Evolutionary conservation across 1,139 yeast genomes (phyloP).

Genomic region (Magnusiomyces ingens): DNA sequence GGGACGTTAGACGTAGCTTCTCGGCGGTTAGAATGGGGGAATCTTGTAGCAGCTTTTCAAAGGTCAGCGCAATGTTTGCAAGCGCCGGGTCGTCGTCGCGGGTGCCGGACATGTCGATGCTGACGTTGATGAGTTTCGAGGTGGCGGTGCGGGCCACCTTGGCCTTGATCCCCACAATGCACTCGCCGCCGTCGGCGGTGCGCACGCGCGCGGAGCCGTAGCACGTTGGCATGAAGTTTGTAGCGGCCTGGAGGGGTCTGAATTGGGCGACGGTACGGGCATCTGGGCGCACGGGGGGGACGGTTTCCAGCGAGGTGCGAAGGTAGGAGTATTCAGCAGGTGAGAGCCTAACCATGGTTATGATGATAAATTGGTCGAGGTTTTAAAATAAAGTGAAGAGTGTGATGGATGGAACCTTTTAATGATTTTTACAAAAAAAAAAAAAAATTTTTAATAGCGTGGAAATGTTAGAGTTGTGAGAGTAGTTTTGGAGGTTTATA

Average conservation of each 20-base stretch:
- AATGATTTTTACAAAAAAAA: neutral
- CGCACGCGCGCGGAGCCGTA: constrained; percentile 89
- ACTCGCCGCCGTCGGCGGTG: constrained; percentile 84
- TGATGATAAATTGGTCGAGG: too few relatives aligned
- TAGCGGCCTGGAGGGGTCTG: constrained; percentile 78
- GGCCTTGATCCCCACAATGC: constrained; percentile 82
- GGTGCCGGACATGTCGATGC: constrained; percentile 51
- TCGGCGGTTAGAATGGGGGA: constrained; percentile 37
- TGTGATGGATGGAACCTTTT: neutral
- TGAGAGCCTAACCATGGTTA: constrained; percentile 39
- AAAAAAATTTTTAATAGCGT: neutral
- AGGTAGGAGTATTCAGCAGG: constrained; percentile 82
- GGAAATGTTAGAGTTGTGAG: neutral
- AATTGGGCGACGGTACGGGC: constrained; percentile 67
- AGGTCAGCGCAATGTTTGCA: constrained; percentile 40
- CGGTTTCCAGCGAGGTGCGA: constrained; percentile 58
- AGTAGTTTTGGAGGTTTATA: too few relatives aligned
- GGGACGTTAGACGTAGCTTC: constrained; percentile 56
- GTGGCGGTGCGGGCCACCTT: constrained; percentile 59
- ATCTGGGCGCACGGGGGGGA: constrained; percentile 74
- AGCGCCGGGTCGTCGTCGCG: constrained; percentile 32
- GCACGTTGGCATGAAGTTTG: constrained; percentile 74
- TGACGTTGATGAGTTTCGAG: constrained; percentile 55
- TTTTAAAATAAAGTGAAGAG: neutral
- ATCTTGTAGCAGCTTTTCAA: constrained; percentile 28